Evolutionary conservation across 768 basidiomycete genomes (phyloP).

Genomic region (Tulasnella sp.): DNA sequence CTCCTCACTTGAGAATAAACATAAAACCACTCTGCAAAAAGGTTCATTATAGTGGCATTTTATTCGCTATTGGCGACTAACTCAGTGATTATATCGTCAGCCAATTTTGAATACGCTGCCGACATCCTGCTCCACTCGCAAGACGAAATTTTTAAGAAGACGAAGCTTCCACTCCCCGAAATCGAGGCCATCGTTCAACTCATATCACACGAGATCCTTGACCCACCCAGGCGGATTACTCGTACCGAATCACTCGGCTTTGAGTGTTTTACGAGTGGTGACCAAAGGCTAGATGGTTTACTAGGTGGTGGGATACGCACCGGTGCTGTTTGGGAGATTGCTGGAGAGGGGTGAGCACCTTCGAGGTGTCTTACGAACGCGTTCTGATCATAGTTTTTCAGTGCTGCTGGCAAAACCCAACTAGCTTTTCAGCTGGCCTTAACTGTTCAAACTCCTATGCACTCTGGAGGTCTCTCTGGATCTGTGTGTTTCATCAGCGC

Average conservation of each 20-base stretch:
- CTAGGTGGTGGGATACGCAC: slow-evolving; percentile 72
- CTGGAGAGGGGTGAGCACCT: slow-evolving; percentile 66
- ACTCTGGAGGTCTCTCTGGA: slow-evolving; percentile 48
- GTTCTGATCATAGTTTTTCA: slow-evolving; percentile 26
- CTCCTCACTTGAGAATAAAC: too few relatives aligned
- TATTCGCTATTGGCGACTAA: too few relatives aligned
- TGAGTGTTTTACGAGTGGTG: slow-evolving; percentile 61
- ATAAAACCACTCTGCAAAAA: too few relatives aligned
- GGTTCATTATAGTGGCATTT: too few relatives aligned
- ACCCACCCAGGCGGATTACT: neutral
- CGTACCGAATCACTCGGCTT: slow-evolving; percentile 22
- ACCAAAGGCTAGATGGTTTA: slow-evolving; percentile 49
- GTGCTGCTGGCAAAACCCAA: slow-evolving; percentile 92
- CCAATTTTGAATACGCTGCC: neutral
- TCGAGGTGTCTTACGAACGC: neutral
- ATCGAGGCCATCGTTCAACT: neutral
- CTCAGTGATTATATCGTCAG: neutral
- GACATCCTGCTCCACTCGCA: neutral
- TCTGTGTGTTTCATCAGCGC: slow-evolving; percentile 71
- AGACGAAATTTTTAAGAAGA: neutral
- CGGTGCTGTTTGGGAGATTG: slow-evolving; percentile 78
- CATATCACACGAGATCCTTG: slow-evolving; percentile 2
- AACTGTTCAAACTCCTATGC: slow-evolving; percentile 55
- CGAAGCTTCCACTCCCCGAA: neutral
- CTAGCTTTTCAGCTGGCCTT: slow-evolving; percentile 76